Evolutionary conservation across 371 early-diverging fungal genomes (phyloP).

Genomic region (Phascolomyces articulosus): DNA sequence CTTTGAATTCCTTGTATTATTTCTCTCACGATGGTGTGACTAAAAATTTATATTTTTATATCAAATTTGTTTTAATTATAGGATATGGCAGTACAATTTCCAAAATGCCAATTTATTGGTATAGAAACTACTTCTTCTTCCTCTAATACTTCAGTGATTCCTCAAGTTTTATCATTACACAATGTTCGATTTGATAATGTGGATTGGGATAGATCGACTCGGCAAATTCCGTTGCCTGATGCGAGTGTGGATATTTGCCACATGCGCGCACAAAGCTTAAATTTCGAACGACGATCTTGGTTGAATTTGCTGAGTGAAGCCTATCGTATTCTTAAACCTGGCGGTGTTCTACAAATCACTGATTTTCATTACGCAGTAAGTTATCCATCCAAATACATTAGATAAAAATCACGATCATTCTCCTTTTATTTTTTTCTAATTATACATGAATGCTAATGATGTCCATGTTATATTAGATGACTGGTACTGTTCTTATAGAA

Average conservation of each 20-base stretch:
- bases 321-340: conserved; percentile 35
- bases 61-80: too few relatives aligned
- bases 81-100: conserved; percentile 47
- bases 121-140: conserved; percentile 19
- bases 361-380: conserved; percentile 37
- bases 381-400: too few relatives aligned
- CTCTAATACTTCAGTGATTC: conserved; percentile 8
- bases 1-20: background rate
- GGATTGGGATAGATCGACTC: background rate
- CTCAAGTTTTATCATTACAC: conserved; percentile 23
- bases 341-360: conserved; percentile 38
- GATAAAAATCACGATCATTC: background rate
- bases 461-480: conserved; percentile 14
- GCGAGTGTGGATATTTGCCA: conserved; percentile 32
- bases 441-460: background rate
- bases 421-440: background rate
- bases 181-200: conserved; percentile 26
- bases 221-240: conserved; percentile 16
- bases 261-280: conserved; percentile 26
- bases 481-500: conserved; percentile 42
- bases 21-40: background rate
- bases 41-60: conserved; percentile 3
- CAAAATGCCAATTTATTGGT: conserved; percentile 33
- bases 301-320: conserved; percentile 19
- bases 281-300: conserved; percentile 18